Conservation (phyloP, 495 filamentous ascomycete species). For the Hypoxylon fragiforme region DNA sequence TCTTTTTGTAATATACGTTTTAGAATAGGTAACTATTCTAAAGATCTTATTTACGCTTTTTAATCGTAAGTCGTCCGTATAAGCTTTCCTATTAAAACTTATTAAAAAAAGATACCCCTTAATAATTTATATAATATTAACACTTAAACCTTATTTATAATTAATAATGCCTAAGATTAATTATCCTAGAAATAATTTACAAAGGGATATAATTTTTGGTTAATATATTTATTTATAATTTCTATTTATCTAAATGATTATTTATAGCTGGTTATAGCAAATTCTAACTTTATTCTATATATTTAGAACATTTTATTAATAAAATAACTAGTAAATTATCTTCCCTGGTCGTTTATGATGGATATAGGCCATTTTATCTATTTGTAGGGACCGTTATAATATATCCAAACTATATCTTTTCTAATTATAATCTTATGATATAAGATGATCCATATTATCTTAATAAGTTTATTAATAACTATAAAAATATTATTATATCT, state of each 20-base stretch:
- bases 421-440: neutral
- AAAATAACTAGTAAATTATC: neutral
- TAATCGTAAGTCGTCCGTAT: neutral
- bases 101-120: neutral
- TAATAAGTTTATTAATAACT: neutral
- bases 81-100: neutral
- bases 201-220: too few relatives aligned
- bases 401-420: neutral
- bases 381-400: neutral
- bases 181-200: neutral
- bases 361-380: neutral
- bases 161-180: neutral
- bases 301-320: neutral
- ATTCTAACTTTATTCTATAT: neutral
- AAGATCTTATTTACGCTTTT: neutral
- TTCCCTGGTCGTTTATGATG: neutral
- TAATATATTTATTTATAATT: neutral
- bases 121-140: neutral
- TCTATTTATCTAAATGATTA: neutral
- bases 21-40: neutral
- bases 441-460: neutral
- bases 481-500: neutral
- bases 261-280: neutral
- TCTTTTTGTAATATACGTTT: neutral
- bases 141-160: neutral